phyloP scores from a whole-genome alignment of 1,284 basidiomycete genomes.

The Kwoniella shivajii region DNA sequence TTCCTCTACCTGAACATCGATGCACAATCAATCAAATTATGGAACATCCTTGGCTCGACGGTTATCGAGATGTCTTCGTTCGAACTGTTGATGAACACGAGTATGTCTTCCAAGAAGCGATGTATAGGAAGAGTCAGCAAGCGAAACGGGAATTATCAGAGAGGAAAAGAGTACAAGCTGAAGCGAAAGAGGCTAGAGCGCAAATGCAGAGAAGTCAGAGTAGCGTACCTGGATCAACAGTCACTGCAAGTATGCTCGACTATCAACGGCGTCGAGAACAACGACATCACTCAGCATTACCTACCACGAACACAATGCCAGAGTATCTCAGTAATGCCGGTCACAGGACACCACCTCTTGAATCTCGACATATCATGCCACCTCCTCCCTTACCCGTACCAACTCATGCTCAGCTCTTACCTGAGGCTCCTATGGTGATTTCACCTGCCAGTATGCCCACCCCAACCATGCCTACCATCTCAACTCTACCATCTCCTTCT shows the following conservation, averaged over 20 bases:
- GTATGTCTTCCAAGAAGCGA: constrained; percentile 75
- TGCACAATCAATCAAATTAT: constrained; percentile 75
- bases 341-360: constrained; percentile 29
- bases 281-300: constrained; percentile 54
- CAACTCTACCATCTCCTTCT: not conserved
- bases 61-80: constrained; percentile 68
- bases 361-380: constrained; percentile 2
- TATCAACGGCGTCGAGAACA: constrained; percentile 37
- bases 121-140: constrained; percentile 75
- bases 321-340: constrained; percentile 42
- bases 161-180: constrained; percentile 43
- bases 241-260: constrained; percentile 31
- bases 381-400: constrained; percentile 15
- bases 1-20: constrained; percentile 74
- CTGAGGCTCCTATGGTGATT: constrained; percentile 17
- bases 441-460: constrained; percentile 18
- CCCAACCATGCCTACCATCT: constrained; percentile 8
- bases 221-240: constrained; percentile 32
- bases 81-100: constrained; percentile 78
- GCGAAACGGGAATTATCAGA: constrained; percentile 64
- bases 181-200: constrained; percentile 37
- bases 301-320: constrained; percentile 51
- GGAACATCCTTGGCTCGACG: constrained; percentile 78
- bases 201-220: constrained; percentile 44
- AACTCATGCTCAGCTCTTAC: constrained; percentile 11